Evolutionary conservation across 495 filamentous ascomycete species (phyloP).

Genomic region (Neurospora sp.): DNA sequence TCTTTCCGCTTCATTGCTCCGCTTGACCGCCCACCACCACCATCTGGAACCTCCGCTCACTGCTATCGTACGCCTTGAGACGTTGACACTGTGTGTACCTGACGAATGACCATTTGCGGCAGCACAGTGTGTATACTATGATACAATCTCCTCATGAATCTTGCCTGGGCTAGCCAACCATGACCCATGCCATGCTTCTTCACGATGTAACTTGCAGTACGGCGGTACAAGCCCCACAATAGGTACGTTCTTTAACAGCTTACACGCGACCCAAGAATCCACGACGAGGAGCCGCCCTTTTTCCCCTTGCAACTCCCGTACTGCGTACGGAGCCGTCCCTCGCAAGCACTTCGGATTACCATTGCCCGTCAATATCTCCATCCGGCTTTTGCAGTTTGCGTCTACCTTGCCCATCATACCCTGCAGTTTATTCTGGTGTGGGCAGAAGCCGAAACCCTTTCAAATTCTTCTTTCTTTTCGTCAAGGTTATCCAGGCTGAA

Average conservation of each 20-base stretch:
- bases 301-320: slow-evolving; percentile 12
- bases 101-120: background rate
- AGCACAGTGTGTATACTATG: background rate
- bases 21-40: slow-evolving; percentile 20
- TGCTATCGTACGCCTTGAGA: background rate
- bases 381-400: background rate
- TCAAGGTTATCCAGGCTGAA: slow-evolving; percentile 21
- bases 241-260: background rate
- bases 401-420: slow-evolving; percentile 3
- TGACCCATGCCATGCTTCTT: background rate
- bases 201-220: background rate
- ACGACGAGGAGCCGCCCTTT: background rate
- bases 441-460: slow-evolving; percentile 20
- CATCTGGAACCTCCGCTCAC: slow-evolving; percentile 1
- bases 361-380: background rate
- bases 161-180: background rate
- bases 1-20: slow-evolving; percentile 19
- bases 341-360: background rate
- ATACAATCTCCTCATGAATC: background rate
- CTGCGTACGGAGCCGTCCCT: background rate
- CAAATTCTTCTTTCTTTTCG: slow-evolving; percentile 12
- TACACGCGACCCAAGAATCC: background rate
- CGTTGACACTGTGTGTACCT: background rate
- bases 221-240: background rate
- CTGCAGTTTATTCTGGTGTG: slow-evolving; percentile 1